Conservation (phyloP, 2,329 filamentous ascomycete species). For the Pseudocercospora fuligena region DNA sequence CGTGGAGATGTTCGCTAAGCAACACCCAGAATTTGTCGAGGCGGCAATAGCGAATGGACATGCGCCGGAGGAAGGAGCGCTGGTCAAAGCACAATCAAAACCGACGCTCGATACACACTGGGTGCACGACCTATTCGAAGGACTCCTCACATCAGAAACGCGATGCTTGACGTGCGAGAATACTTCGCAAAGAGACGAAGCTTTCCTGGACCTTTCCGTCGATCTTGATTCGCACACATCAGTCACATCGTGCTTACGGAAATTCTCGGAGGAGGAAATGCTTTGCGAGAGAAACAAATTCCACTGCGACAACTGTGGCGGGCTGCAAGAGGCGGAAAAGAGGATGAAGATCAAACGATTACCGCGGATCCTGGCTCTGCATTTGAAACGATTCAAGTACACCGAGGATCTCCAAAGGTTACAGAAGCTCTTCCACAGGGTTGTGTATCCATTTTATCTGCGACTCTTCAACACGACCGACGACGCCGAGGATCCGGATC, state of each 20-base stretch:
- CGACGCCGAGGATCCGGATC: slow-evolving; percentile 89
- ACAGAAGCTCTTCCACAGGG: slow-evolving; percentile 94
- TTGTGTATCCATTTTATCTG: slow-evolving; percentile 95
- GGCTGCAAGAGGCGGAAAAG: slow-evolving; percentile 96
- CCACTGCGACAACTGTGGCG: slow-evolving; percentile 95
- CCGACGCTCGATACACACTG: slow-evolving; percentile 61
- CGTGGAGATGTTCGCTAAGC: slow-evolving; percentile 83
- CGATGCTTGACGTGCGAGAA: slow-evolving; percentile 96
- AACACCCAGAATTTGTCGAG: slow-evolving; percentile 53
- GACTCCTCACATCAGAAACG: slow-evolving; percentile 91
- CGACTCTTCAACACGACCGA: slow-evolving; percentile 98
- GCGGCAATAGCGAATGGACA: slow-evolving; percentile 33
- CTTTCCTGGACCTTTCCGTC: slow-evolving; percentile 93
- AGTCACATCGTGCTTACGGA: slow-evolving; percentile 90
- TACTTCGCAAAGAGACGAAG: slow-evolving; percentile 91
- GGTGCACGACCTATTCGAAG: slow-evolving; percentile 98
- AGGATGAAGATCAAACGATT: slow-evolving; percentile 98
- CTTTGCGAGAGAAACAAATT: slow-evolving; percentile 98
- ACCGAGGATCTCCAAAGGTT: slow-evolving; percentile 92
- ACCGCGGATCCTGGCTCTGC: slow-evolving; percentile 87
- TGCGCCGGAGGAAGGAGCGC: slow-evolving; percentile 26
- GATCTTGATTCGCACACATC: slow-evolving; percentile 95
- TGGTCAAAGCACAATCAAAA: slow-evolving; percentile 26
- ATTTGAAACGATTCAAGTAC: slow-evolving; percentile 97
- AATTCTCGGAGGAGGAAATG: slow-evolving; percentile 98